These are phyloP conservation scores for Phytophthora sp. DNA, from an alignment of 352 stramenopile genomes.

Conservation along the genomic window DNA sequence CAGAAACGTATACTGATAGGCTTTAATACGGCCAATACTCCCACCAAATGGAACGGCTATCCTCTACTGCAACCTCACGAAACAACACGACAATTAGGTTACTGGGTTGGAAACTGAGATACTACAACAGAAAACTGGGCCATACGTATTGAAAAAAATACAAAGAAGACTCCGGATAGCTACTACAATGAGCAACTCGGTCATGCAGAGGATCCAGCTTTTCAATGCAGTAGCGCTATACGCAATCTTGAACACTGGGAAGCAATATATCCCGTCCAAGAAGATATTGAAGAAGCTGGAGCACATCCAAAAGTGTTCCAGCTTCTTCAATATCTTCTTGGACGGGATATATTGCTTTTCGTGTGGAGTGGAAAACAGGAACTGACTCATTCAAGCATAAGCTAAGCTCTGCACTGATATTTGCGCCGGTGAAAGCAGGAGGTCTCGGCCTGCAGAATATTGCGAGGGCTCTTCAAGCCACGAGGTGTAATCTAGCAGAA, in stretches of 20 bases:
- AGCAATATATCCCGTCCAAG: background rate
- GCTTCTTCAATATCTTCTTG: no score
- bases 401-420: background rate
- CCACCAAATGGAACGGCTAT: background rate
- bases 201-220: background rate
- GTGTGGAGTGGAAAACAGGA: background rate
- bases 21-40: background rate
- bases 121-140: background rate
- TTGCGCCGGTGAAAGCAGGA: background rate
- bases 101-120: background rate
- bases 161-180: background rate
- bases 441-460: background rate
- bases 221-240: background rate
- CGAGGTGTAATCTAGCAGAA: background rate
- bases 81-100: background rate
- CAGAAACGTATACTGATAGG: background rate
- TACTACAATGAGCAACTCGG: background rate
- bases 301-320: background rate
- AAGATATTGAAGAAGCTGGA: background rate
- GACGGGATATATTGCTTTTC: no score
- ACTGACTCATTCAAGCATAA: background rate
- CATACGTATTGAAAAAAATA: background rate
- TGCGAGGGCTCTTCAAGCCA: background rate
- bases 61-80: background rate
- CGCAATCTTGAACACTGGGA: background rate